phyloP scores from a whole-genome alignment of 495 filamentous ascomycete species.

The Thermochaetoides thermophila region DNA sequence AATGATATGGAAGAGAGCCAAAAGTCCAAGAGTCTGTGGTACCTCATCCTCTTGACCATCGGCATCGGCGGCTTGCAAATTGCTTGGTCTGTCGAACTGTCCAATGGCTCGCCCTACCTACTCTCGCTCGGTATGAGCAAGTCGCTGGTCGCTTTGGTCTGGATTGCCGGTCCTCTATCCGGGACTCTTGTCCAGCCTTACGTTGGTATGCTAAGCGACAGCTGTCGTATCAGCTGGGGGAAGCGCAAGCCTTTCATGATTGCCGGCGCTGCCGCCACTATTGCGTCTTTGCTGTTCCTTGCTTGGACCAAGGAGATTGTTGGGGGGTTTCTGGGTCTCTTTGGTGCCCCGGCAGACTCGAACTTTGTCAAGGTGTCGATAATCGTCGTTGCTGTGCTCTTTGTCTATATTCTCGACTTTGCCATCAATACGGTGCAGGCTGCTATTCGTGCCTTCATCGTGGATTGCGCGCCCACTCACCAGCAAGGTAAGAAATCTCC shows the following conservation, averaged over 20 bases:
- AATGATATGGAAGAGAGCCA: slow-evolving; percentile 33
- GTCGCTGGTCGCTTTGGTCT: slow-evolving; percentile 80
- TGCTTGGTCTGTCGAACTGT: slow-evolving; percentile 87
- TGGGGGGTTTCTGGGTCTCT: slow-evolving; percentile 50
- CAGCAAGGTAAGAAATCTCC: slow-evolving; percentile 48
- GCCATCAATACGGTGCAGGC: slow-evolving; percentile 92
- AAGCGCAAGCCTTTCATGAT: slow-evolving; percentile 85
- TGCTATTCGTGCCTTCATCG: slow-evolving; percentile 74
- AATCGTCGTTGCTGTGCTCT: slow-evolving; percentile 61
- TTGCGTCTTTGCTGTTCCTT: slow-evolving; percentile 56
- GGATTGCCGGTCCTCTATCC: slow-evolving; percentile 83
- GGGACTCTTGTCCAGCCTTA: slow-evolving; percentile 87
- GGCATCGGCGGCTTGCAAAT: slow-evolving; percentile 78
- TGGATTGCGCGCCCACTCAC: slow-evolving; percentile 76
- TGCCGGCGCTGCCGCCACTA: slow-evolving; percentile 54
- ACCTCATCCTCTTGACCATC: slow-evolving; percentile 69
- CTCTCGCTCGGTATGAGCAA: slow-evolving; percentile 79
- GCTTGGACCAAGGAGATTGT: slow-evolving; percentile 76
- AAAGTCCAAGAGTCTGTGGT: slow-evolving; percentile 62
- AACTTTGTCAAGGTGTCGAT: slow-evolving; percentile 41
- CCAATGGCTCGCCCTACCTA: slow-evolving; percentile 59
- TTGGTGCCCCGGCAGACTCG: slow-evolving; percentile 52
- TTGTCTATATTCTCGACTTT: slow-evolving; percentile 79
- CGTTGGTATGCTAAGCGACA: slow-evolving; percentile 79
- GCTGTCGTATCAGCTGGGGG: slow-evolving; percentile 65